A percentile compares a stretch with the other conserved stretches of the same genome.
Evolutionary conservation across 768 basidiomycete species (phyloP).

Genomic region (Podaxis sp.): DNA sequence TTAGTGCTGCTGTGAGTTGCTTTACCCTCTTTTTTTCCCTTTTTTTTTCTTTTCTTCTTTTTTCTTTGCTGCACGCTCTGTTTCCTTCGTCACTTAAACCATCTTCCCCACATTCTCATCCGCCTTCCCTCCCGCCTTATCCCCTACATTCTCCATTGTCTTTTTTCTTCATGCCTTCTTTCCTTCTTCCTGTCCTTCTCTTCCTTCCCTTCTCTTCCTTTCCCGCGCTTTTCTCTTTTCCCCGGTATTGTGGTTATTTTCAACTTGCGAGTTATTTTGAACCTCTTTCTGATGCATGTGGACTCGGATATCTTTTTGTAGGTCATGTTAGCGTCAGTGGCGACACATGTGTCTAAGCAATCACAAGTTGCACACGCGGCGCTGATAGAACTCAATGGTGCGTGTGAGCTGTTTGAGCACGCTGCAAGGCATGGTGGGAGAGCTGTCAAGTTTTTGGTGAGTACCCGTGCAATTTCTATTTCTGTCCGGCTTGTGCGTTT

Average conservation of each 20-base stretch:
- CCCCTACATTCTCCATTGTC: too few species aligned
- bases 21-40: background rate
- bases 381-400: constrained; percentile 58
- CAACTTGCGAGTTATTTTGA: background rate
- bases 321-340: constrained; percentile 80
- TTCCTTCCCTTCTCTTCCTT: too few species aligned
- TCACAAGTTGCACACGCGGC: constrained; percentile 68
- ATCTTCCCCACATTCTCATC: too few species aligned
- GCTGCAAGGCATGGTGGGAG: constrained; percentile 65
- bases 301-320: constrained; percentile 24
- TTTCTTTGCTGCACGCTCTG: too few species aligned
- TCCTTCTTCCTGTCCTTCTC: too few species aligned
- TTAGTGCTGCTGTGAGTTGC: constrained; percentile 53
- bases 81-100: too few species aligned
- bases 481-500: background rate
- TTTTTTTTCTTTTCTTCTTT: background rate
- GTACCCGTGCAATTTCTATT: constrained; percentile 16
- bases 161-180: too few species aligned
- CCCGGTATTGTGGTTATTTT: background rate
- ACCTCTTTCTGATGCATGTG: background rate
- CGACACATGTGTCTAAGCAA: constrained; percentile 62
- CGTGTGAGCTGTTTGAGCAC: constrained; percentile 61
- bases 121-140: too few species aligned
- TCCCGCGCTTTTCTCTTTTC: background rate
- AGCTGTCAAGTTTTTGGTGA: constrained; percentile 67